Conservation (phyloP, 2,329 filamentous ascomycete species). For the Cladorrhinum sp. region DNA sequence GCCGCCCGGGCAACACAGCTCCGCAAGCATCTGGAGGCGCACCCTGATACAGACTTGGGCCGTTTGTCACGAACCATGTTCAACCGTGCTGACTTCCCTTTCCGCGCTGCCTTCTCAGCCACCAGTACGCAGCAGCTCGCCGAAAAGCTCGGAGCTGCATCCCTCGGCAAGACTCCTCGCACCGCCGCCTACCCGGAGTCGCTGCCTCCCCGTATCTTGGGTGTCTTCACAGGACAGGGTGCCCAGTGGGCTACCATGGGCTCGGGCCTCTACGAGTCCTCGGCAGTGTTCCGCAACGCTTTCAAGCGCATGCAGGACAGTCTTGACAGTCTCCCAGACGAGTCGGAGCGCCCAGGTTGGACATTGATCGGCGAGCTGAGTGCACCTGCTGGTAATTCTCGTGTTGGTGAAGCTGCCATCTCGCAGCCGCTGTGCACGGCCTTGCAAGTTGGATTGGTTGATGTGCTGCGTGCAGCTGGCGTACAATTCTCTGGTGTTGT, state of each 20-base stretch:
- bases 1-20: no score
- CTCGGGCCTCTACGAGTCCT: constrained; percentile 25
- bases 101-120: no score
- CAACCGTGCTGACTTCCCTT: no score
- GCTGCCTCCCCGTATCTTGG: constrained; percentile 17
- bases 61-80: no score
- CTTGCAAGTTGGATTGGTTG: constrained; percentile 38
- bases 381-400: neutral
- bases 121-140: neutral
- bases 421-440: constrained; percentile 33
- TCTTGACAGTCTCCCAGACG: constrained; percentile 7
- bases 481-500: constrained; percentile 36
- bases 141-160: neutral
- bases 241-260: constrained; percentile 34
- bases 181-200: constrained; percentile 23
- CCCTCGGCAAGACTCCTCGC: constrained; percentile 7
- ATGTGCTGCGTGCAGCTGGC: constrained; percentile 34
- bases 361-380: constrained; percentile 11
- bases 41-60: no score
- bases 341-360: constrained; percentile 11
- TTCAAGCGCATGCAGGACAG: neutral
- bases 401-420: constrained; percentile 34
- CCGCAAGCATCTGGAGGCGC: no score
- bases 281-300: constrained; percentile 13
- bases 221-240: constrained; percentile 33